A percentile compares a stretch with the other conserved stretches of the same genome.
Conservation (phyloP, 768 basidiomycete species). For the Rhodotorula toruloides region DNA sequence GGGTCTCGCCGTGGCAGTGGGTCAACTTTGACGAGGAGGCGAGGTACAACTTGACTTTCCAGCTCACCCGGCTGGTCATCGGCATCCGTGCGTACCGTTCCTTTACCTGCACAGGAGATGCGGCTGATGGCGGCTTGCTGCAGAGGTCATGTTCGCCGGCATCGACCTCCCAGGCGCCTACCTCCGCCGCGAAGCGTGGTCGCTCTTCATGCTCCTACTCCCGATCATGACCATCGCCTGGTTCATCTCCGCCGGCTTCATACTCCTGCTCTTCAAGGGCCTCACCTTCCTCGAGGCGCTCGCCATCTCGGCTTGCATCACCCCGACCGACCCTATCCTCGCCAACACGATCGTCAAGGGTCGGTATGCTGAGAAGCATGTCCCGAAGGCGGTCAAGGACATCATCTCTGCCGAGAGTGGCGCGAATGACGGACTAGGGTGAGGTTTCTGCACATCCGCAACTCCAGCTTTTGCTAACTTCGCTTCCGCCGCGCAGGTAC, state of each 20-base stretch:
- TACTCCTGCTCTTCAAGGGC: slow-evolving; percentile 48
- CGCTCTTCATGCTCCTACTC: slow-evolving; percentile 46
- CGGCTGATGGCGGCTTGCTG: too few relatives aligned
- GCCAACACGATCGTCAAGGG: slow-evolving; percentile 48
- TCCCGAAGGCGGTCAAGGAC: slow-evolving; percentile 48
- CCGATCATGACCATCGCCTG: slow-evolving; percentile 50
- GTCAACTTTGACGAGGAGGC: slow-evolving; percentile 30
- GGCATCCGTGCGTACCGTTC: slow-evolving; percentile 42
- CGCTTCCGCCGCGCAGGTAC: slow-evolving; percentile 39
- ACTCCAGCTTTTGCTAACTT: background rate
- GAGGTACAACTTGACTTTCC: slow-evolving; percentile 34
- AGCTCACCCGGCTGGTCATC: slow-evolving; percentile 48
- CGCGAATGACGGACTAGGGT: slow-evolving; percentile 50
- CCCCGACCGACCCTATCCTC: slow-evolving; percentile 51
- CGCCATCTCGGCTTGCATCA: slow-evolving; percentile 48
- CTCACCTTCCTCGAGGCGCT: slow-evolving; percentile 48
- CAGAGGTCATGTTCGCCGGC: slow-evolving; percentile 44
- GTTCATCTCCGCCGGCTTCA: slow-evolving; percentile 47
- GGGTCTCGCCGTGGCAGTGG: slow-evolving; percentile 48
- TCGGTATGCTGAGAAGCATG: slow-evolving; percentile 49
- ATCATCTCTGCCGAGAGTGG: slow-evolving; percentile 48
- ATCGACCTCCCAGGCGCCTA: slow-evolving; percentile 47
- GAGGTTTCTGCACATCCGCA: background rate
- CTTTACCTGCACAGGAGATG: too few relatives aligned
- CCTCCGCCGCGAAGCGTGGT: slow-evolving; percentile 45